Base-by-base conservation (phyloP, 768 basidiomycete genomes). In the Saitozyma podzolica region DNA sequence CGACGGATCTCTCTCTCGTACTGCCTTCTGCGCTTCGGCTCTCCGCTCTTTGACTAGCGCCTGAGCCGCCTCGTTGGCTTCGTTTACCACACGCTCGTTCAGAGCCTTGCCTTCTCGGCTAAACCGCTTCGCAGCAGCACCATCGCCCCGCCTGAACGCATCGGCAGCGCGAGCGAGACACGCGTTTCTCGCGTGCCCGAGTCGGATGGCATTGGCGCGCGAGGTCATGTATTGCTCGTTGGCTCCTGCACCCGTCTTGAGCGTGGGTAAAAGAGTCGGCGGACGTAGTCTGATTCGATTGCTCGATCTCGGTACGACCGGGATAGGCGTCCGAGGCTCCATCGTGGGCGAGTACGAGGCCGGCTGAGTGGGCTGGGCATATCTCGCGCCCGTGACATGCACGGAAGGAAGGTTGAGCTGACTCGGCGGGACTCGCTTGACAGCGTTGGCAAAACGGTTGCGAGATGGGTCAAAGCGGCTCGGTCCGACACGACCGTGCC, bases 101-200 rank as follows among this genome's bases (percentile, higher is more conserved):
- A 96, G 81, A 48, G 95, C 92, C 70, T 95, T 91, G 0, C 93
- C 96, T 74, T 98, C 94, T 48, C 91, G 83, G 65, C 89, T 91
- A 81, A 95, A 98, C 52, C 92, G 84, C 80, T 97, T 96, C 43
- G 96, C 96, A 0, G 90, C 89, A 0, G 94, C 92, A 3, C 95
- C 95, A 69, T 99, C 96, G 0, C 95, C 94, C 2, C 92, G 85
- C 58, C 91, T 84, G 91, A 92, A 99, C 3, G 94, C 92, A 72
- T 96, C 93, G 3, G 96, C 95, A 11, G 96, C 96, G 50, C 92
- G 86, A 1, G 91, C 91, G 37, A 99, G 83, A 78, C 91, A 96
- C 14, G 92, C 92, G 70, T 98, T 98, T 43, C 96, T 84, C 40
- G 91, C 91, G 1, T 92, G 90, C 54, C 95, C 96, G 20, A 97